Evolutionary conservation across 257 asterid genomes (phyloP).

Genomic region (Phtheirospermum japonicum): DNA sequence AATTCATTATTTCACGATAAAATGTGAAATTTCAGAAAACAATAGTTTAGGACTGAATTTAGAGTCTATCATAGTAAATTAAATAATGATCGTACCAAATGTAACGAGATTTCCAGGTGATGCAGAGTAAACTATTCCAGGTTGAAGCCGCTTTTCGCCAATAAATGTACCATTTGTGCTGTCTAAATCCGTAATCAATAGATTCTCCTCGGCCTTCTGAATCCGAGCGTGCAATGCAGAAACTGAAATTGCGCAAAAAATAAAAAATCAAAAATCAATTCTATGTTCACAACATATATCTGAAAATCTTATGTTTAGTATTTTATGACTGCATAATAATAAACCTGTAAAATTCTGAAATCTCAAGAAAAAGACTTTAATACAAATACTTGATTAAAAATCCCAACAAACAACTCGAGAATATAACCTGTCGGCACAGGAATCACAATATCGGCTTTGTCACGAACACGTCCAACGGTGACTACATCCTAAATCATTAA

Average conservation of each 20-base stretch:
- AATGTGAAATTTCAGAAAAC: too few relatives aligned
- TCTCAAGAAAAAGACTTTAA: too few relatives aligned
- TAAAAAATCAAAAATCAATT: neutral
- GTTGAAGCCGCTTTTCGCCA: slow-evolving; percentile 62
- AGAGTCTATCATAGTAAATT: neutral
- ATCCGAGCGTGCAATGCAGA: slow-evolving; percentile 78
- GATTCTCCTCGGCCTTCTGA: slow-evolving; percentile 59
- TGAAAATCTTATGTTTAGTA: too few relatives aligned
- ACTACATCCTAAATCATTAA: slow-evolving; percentile 53
- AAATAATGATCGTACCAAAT: slow-evolving; percentile 55
- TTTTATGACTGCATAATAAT: too few relatives aligned
- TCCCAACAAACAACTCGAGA: too few relatives aligned
- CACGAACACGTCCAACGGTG: slow-evolving; percentile 66
- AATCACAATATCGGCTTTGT: slow-evolving; percentile 70
- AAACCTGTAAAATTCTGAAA: too few relatives aligned
- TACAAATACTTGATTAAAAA: too few relatives aligned
- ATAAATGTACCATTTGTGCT: slow-evolving; percentile 93
- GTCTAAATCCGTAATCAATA: slow-evolving; percentile 75
- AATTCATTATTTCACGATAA: too few relatives aligned
- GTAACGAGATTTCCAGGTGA: slow-evolving; percentile 65
- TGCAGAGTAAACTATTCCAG: slow-evolving; percentile 69
- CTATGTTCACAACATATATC: slow-evolving; percentile 38
- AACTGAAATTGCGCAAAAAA: slow-evolving; percentile 39
- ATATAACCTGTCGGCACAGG: too few relatives aligned
- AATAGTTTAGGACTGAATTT: too few relatives aligned